A percentile compares a stretch with the other conserved stretches of the same genome.
Evolutionary conservation across 352 stramenopile genomes (phyloP).

Genomic region (Globisporangium echinulatum): DNA sequence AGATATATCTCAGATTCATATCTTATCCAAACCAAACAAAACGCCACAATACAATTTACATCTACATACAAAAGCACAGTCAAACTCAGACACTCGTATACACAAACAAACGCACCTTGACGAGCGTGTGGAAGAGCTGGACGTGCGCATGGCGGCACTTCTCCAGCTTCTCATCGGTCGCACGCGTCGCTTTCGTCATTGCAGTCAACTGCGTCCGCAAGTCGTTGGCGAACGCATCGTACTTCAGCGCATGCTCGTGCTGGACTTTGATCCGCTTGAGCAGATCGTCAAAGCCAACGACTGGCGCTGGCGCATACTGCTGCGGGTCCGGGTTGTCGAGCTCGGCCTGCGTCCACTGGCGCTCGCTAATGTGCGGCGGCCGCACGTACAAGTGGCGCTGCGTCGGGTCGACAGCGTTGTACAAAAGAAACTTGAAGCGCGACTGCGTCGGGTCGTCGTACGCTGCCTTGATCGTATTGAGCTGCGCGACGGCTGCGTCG

Average conservation of each 20-base stretch:
- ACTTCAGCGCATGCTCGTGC: slow-evolving; percentile 75
- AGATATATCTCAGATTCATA: not conserved
- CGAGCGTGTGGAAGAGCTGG: slow-evolving; percentile 75
- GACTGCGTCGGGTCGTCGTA: slow-evolving; percentile 82
- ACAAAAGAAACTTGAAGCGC: slow-evolving; percentile 87
- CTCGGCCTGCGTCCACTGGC: slow-evolving; percentile 79
- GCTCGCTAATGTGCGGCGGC: slow-evolving; percentile 78
- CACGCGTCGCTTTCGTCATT: slow-evolving; percentile 76
- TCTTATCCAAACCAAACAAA: too few species aligned
- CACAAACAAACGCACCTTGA: slow-evolving; percentile 38
- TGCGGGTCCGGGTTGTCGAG: slow-evolving; percentile 82
- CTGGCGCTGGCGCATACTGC: slow-evolving; percentile 67
- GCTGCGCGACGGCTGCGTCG: slow-evolving; percentile 68
- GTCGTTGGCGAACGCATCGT: slow-evolving; percentile 74
- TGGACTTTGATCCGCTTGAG: slow-evolving; percentile 81
- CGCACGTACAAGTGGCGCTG: slow-evolving; percentile 75
- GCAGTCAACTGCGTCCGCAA: slow-evolving; percentile 64
- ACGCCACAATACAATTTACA: not conserved
- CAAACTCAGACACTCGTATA: not conserved
- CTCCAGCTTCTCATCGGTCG: slow-evolving; percentile 81
- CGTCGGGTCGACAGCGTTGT: slow-evolving; percentile 83
- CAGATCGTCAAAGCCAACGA: slow-evolving; percentile 74
- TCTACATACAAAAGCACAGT: not conserved
- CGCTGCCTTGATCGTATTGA: slow-evolving; percentile 78
- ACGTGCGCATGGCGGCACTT: slow-evolving; percentile 81